phyloP scores from a whole-genome alignment of 352 stramenopile species.

The Globisporangium middletonii region DNA sequence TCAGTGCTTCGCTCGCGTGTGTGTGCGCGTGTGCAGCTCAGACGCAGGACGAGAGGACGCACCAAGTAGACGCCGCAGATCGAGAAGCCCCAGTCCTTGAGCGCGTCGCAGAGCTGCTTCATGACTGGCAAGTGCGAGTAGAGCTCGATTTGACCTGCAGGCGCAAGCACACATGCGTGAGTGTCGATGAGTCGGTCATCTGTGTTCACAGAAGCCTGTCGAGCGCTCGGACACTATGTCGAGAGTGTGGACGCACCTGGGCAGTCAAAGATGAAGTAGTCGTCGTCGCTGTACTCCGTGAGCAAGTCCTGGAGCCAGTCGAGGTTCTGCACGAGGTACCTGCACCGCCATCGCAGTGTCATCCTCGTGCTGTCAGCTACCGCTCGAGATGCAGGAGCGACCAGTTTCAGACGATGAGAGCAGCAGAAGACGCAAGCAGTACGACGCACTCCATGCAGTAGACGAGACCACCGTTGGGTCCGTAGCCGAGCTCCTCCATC shows the following conservation, averaged over 20 bases:
- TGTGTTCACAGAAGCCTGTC: background rate
- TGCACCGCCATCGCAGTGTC: constrained; percentile 10
- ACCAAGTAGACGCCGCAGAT: constrained; percentile 90
- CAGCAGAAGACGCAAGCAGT: background rate
- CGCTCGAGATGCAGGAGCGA: background rate
- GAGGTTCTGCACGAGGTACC: constrained; percentile 90
- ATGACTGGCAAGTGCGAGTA: constrained; percentile 90
- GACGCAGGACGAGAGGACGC: background rate
- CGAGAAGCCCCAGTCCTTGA: constrained; percentile 84
- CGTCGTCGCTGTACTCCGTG: constrained; percentile 85
- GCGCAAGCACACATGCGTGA: background rate
- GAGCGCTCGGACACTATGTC: too few species aligned
- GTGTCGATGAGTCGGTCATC: background rate
- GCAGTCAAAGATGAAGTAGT: constrained; percentile 99
- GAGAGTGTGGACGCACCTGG: constrained; percentile 68
- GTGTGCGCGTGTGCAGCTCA: too few species aligned
- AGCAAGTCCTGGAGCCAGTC: constrained; percentile 95
- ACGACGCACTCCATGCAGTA: constrained; percentile 98
- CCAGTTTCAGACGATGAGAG: too few species aligned
- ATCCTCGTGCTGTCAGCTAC: background rate
- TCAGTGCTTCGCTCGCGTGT: background rate
- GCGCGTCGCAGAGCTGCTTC: constrained; percentile 79
- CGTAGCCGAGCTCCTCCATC: constrained; percentile 96
- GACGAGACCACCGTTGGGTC: constrained; percentile 97
- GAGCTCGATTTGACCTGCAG: constrained; percentile 85